These are phyloP conservation scores for Hyaloraphidium curvatum DNA, from an alignment of 192 early-diverging fungal genomes.

Conservation along the genomic window DNA sequence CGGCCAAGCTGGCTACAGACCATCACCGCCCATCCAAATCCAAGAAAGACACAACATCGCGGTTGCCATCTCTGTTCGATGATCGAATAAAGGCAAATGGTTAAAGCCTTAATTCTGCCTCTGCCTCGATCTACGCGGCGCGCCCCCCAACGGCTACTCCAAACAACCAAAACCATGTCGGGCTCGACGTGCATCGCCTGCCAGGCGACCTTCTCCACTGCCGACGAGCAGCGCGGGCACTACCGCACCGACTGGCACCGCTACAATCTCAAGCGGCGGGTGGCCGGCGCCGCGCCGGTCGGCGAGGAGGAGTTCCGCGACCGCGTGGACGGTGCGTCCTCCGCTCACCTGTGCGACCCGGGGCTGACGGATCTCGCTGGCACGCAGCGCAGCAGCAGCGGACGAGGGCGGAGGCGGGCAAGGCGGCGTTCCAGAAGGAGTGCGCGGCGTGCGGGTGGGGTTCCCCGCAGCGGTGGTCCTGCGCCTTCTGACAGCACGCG, in stretches of 20 bases:
- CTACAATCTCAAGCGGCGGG: slow-evolving; percentile 96
- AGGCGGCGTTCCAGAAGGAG: slow-evolving; percentile 17
- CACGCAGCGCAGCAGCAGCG: slow-evolving; percentile 31
- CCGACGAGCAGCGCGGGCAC: slow-evolving; percentile 79
- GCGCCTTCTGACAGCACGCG: slow-evolving; percentile 22
- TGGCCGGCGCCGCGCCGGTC: slow-evolving; percentile 75
- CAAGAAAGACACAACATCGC: too few relatives aligned
- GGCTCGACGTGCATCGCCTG: slow-evolving; percentile 74
- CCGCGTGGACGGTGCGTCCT: slow-evolving; percentile 31
- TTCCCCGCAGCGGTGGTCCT: slow-evolving; percentile 20
- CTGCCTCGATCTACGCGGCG: too few relatives aligned
- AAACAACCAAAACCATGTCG: too few relatives aligned
- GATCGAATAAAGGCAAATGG: too few relatives aligned
- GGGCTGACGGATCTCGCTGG: too few relatives aligned
- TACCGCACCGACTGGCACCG: slow-evolving; percentile 96
- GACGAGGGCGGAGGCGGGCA: slow-evolving; percentile 18
- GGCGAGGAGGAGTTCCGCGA: slow-evolving; percentile 59
- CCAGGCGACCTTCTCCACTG: slow-evolving; percentile 77
- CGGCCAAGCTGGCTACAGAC: too few relatives aligned
- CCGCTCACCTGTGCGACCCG: background rate
- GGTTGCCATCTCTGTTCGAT: too few relatives aligned
- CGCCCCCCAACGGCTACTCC: too few relatives aligned
- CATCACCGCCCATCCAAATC: too few relatives aligned
- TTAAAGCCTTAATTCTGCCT: too few relatives aligned
- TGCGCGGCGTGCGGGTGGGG: slow-evolving; percentile 28